Evolutionary conservation across 495 filamentous ascomycete species (phyloP), one percentile per base, ranked within the genome.

Genomic region (Aspergillus cavernicola): DNA sequence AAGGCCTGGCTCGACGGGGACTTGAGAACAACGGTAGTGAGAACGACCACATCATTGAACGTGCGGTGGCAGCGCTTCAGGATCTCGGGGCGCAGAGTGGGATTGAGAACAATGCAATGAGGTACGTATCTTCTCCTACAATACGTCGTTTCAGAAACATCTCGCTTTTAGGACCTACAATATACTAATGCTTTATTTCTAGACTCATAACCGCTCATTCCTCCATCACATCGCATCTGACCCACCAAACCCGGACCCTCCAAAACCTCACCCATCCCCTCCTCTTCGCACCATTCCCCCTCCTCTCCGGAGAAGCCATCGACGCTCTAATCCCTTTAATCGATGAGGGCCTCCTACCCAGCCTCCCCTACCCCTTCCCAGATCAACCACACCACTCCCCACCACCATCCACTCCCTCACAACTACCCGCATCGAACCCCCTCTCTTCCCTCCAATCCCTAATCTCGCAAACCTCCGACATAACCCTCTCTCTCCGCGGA

Each of bases 151-250:
- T 15, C 12, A 38, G 41, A 44, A 45, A 44, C 20, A 9, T n/a
- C 11, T 11, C 31, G 6, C 11, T n/a, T 22, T 11, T 8, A 39
- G 18, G 33, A 29, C 19, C 53, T 35, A n/a, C 44, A 41, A 18
- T 43, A 42, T 50, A 39, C 64, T 68, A 35, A 68, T 56, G 50
- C 15, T 18, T 53, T 39, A 13, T 45, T 43, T 43, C 40, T 58
- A 95, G 91, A 63, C 77, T 96, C 52, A 90, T 91, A 60, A 95
- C 90, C 22, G 88, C 90, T 31, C 88, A 97, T 68, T 83, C 86
- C 35, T 89, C 91, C 15, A 78, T 97, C 29, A 84, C 88, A 46
- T 85, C 87, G 28, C 89, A 96, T 65, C 78, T 95, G 31, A 78
- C 79, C n/a, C 85, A 93, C 70, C 89, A 95, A 76, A 88, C 88